Evolutionary conservation across 2,329 filamentous ascomycete species (phyloP).

Genomic region (Fusarium sarcochroum): DNA sequence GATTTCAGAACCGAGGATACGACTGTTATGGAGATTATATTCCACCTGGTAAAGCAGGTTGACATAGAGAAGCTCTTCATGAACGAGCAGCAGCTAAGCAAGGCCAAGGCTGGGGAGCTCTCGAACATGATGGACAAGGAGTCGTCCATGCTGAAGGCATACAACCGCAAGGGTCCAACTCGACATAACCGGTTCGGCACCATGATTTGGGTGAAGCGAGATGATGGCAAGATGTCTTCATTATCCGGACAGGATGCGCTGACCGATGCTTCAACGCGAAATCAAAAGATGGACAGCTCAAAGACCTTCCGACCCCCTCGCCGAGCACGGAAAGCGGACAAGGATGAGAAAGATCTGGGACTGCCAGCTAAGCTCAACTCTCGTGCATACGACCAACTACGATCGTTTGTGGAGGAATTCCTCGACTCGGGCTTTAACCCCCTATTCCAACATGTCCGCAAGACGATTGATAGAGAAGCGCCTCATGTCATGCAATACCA

Average conservation of each 20-base stretch:
- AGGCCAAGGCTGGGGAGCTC: conserved; percentile 80
- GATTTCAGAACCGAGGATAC: conserved; percentile 93
- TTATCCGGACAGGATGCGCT: conserved; percentile 91
- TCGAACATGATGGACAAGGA: conserved; percentile 84
- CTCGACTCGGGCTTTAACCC: conserved; percentile 97
- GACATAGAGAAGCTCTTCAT: conserved; percentile 89
- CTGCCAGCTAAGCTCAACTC: conserved; percentile 77
- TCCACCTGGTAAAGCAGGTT: conserved; percentile 92
- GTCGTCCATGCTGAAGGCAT: conserved; percentile 82
- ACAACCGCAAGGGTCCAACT: conserved; percentile 83
- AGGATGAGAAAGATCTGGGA: conserved; percentile 82
- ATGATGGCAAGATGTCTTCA: conserved; percentile 86
- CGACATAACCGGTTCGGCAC: conserved; percentile 95
- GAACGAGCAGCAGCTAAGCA: conserved; percentile 78
- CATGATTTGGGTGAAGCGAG: conserved; percentile 95
- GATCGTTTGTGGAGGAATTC: conserved; percentile 90
- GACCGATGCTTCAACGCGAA: conserved; percentile 76
- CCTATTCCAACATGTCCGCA: conserved; percentile 85
- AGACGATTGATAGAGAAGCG: conserved; percentile 90
- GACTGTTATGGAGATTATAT: conserved; percentile 90
- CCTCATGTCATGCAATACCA: conserved; percentile 85
- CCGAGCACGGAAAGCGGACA: conserved; percentile 71
- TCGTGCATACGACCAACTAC: conserved; percentile 81
- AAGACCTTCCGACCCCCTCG: conserved; percentile 92
- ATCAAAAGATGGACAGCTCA: conserved; percentile 89